These are phyloP conservation scores for Trichophyton simii DNA, from an alignment of 2,329 filamentous ascomycete genomes.

Conservation along the genomic window DNA sequence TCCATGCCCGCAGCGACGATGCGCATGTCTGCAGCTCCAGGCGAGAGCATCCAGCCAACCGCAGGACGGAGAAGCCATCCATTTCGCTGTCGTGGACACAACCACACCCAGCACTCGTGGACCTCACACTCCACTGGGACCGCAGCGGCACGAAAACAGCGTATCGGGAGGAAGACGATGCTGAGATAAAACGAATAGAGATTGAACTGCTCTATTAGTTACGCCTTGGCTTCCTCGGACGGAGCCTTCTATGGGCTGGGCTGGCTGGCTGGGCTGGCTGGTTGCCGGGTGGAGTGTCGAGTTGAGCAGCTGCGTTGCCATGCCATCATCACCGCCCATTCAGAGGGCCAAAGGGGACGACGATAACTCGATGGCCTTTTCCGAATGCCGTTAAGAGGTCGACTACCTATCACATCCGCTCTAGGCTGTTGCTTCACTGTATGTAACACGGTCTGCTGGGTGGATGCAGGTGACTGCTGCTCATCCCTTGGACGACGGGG, in stretches of 20 bases:
- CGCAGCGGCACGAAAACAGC: neutral
- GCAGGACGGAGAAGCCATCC: neutral
- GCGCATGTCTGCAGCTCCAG: neutral
- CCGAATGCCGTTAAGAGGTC: too few species aligned
- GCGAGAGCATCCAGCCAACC: neutral
- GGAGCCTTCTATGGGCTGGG: neutral
- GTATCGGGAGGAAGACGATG: neutral
- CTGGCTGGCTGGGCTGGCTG: too few species aligned
- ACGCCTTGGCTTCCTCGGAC: too few species aligned
- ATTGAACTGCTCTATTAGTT: neutral
- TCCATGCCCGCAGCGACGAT: neutral
- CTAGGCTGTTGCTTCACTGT: neutral
- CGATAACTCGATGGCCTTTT: neutral
- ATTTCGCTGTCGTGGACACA: neutral
- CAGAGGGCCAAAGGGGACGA: neutral
- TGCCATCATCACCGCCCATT: neutral
- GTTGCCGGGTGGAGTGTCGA: neutral
- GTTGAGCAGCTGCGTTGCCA: neutral
- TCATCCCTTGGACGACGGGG: neutral
- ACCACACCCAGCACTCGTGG: neutral
- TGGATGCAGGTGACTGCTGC: neutral
- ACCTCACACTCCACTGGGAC: neutral
- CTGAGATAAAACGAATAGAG: neutral
- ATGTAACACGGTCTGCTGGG: constrained; percentile 1
- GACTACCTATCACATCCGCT: neutral